Evolutionary conservation across 2,329 filamentous ascomycete species (phyloP).

Genomic region (Trichoderma brevicompactum): DNA sequence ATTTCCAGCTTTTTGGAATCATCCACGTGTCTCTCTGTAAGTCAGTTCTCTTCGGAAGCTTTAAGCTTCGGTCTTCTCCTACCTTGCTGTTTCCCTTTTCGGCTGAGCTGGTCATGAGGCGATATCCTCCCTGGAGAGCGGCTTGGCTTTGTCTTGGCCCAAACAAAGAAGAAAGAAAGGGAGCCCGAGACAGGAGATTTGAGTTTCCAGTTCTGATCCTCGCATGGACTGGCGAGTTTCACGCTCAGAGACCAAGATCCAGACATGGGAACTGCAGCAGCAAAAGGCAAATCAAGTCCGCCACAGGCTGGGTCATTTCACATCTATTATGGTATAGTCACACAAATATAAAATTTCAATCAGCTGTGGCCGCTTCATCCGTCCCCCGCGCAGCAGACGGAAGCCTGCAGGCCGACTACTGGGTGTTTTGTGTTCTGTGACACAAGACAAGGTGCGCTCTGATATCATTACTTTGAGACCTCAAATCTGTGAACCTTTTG

Average conservation of each 20-base stretch:
- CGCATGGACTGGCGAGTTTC: neutral
- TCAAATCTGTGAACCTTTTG: neutral
- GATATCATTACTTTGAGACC: neutral
- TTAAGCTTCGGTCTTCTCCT: neutral
- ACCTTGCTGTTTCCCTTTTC: neutral
- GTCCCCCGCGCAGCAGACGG: neutral
- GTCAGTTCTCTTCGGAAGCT: neutral
- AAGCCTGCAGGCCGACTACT: neutral
- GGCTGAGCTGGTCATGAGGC: neutral
- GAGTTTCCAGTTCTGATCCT: neutral
- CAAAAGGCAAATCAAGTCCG: neutral
- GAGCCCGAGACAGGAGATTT: neutral
- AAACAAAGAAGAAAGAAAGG: neutral
- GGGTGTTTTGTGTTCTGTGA: neutral
- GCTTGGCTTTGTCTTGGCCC: conserved; percentile 2
- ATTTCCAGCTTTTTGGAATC: neutral
- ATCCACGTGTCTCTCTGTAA: neutral
- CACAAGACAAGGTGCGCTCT: neutral
- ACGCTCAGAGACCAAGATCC: neutral
- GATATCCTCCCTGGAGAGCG: neutral
- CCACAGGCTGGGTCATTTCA: neutral
- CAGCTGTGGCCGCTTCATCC: neutral
- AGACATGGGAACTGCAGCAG: neutral
- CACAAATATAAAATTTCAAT: neutral
- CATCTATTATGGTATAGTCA: neutral